Base-by-base conservation (phyloP, 768 basidiomycete genomes). In the Dioszegia hungarica region DNA sequence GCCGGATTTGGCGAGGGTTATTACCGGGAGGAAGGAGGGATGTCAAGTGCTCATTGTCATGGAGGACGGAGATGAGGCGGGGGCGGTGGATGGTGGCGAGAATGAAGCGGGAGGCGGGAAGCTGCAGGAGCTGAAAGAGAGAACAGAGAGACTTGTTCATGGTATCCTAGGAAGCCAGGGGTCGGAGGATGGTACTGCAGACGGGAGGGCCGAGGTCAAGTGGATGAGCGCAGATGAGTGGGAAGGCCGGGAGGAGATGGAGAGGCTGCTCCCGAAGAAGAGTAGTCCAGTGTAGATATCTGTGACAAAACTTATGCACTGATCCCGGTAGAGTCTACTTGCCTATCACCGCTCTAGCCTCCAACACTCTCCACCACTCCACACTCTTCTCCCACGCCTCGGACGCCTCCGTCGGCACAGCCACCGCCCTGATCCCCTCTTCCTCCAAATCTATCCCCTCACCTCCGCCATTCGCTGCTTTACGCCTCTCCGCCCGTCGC, bases 331-430 rank as follows among this genome's bases (percentile, higher is more conserved):
- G n/a, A n/a, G n/a, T 5, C 39, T 46, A 56, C 31, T 24, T 56
- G 15, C 44, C 68, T 2, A 40, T 29, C 56, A 72, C 25, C 0
- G 70, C 67, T 36, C 62, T 58, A 20, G 41, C 37, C 52, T 72
- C 70, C 37, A 72, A 28, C 3, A 36, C 45, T 29, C 54, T 53
- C 70, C 70, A 72, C 67, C 66, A 66, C 24, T 67, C 67, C 5
- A 68, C 60, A n/a, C 62, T 45, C 29, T 57, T 60, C 45, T 68
- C 70, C 40, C 62, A 72, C 19, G 62, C 70, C n/a, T 37, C 59
- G 10, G 57, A 29, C 1, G 65, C 64, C 10, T 46, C 40, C 15
- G 57, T 61, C 12, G 67, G 67, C 5, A 22, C 39, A 17, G 64
- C 70, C 10, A 67, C 61, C 9, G 63, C 46, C 38, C 55, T 43